These are phyloP conservation scores for Daldinia grandis DNA, from an alignment of 495 filamentous ascomycete genomes.

Conservation along the genomic window DNA sequence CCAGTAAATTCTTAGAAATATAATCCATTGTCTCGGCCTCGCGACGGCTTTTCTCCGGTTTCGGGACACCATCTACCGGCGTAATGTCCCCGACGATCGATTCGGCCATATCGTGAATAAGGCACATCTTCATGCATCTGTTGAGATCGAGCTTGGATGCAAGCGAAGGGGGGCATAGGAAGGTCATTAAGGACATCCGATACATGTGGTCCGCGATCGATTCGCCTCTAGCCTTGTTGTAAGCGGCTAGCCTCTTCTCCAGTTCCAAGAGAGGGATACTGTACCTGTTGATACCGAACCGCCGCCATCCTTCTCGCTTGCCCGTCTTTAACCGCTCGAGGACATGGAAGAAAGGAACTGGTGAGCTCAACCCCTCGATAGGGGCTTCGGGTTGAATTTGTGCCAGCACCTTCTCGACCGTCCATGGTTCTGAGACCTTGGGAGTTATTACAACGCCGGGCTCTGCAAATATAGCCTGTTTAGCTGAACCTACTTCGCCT, in stretches of 20 bases:
- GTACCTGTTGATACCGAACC: constrained; percentile 76
- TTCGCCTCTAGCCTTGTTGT: constrained; percentile 60
- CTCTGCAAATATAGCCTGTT: constrained; percentile 24
- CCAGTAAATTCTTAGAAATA: constrained; percentile 74
- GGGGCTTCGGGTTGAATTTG: constrained; percentile 58
- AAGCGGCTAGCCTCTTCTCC: not conserved
- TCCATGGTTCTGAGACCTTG: constrained; percentile 54
- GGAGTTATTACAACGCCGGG: constrained; percentile 48
- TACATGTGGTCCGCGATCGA: constrained; percentile 99
- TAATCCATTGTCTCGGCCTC: constrained; percentile 92
- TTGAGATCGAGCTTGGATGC: constrained; percentile 73
- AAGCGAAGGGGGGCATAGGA: constrained; percentile 86
- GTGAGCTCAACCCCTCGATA: constrained; percentile 69
- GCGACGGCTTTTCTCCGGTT: constrained; percentile 83
- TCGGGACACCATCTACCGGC: constrained; percentile 76
- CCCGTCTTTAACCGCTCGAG: constrained; percentile 93
- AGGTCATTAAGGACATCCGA: constrained; percentile 95
- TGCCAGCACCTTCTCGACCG: constrained; percentile 59
- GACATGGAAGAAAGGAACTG: constrained; percentile 91
- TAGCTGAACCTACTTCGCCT: not conserved
- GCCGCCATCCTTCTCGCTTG: constrained; percentile 93
- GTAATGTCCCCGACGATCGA: constrained; percentile 95
- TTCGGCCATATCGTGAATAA: constrained; percentile 98
- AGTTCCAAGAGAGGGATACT: constrained; percentile 17
- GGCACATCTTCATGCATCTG: constrained; percentile 89